Conservation (phyloP, 2,329 filamentous ascomycete species). For the Dactylonectria estremocensis region DNA sequence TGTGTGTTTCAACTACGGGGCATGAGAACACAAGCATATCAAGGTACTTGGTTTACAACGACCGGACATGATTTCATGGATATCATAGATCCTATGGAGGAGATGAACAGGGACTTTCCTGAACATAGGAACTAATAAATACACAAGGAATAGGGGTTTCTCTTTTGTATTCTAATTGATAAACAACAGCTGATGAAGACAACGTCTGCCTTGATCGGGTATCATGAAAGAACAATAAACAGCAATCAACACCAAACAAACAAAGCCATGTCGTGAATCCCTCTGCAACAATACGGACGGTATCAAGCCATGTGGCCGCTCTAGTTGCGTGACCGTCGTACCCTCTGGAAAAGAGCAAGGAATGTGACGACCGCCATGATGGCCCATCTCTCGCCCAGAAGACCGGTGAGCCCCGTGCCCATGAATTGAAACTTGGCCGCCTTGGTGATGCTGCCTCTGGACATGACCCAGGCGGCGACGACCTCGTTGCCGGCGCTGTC, state of each 20-base stretch:
- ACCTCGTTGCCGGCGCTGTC: constrained; percentile 42
- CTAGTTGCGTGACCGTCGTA: constrained; percentile 6
- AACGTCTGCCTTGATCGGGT: constrained; percentile 8
- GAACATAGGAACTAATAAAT: neutral
- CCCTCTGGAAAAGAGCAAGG: constrained; percentile 35
- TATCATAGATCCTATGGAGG: constrained; percentile 49
- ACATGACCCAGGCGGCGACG: constrained; percentile 43
- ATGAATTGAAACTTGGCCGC: constrained; percentile 42
- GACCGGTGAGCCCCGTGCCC: constrained; percentile 42
- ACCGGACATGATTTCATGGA: constrained; percentile 57
- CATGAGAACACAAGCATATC: constrained; percentile 54
- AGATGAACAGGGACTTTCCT: constrained; percentile 5
- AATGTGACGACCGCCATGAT: constrained; percentile 45
- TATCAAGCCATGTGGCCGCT: neutral
- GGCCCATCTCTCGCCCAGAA: constrained; percentile 46
- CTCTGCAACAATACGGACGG: neutral
- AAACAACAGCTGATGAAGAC: constrained; percentile 17
- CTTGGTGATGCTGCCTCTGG: constrained; percentile 35
- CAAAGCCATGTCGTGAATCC: neutral
- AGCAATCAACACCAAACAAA: neutral
- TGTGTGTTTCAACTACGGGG: too few relatives aligned
- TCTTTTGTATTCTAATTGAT: neutral
- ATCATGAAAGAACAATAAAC: constrained; percentile 7
- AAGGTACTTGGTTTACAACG: constrained; percentile 58
- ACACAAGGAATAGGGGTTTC: neutral